Base-by-base conservation (phyloP, 1,284 basidiomycete species). In the Pseudomicrostroma phylloplanum region DNA sequence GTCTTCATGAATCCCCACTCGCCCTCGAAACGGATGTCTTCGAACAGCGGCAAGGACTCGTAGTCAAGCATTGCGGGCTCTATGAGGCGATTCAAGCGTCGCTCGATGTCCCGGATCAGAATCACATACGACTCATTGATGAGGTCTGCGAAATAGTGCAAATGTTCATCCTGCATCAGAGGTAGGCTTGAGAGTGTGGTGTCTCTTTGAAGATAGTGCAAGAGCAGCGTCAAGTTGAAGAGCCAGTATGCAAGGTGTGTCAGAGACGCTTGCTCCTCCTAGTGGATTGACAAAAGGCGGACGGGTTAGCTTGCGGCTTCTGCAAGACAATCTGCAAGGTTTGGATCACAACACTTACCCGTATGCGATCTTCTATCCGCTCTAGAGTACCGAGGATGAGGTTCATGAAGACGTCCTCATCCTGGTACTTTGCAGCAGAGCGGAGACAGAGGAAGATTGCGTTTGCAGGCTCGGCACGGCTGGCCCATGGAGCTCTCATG, bases 71-170 rank as follows among this genome's bases (percentile, higher is more conserved):
- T 82, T 0, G 90, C 86, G 0, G 85, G 80, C 75, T 97, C 92
- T 21, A 98, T 83, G 41, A 96, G 82, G 59, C 86, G 84, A 79
- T 97, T 93, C 75, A 97, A 90, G 64, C 87, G 86, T 58, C 89
- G 84, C 80, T 98, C 94, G 6, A 90, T 88, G 65, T 91, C 88
- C 56, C 94, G 89, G 69, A 97, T 94, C 71, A 97, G 87, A 79
- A 96, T 96, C 26, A 97, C 94, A 91, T 78, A 64, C 57, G 96
- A 89, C 53, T 93, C 92, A 79, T 96, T 93, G 64, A 96, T 85
- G 30, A 96, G 86, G 81, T 76, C 73, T 4, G 66, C 63, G 1
- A 76, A 21, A 2, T 74, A 55, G 19, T 61, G 43, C n/a, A 64
- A 67, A 57, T 69, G 68, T 55, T 74, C 73, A 6, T 59, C 23